phyloP scores from a whole-genome alignment of 805 yeast species.

The Metschnikowia kofuensis region DNA sequence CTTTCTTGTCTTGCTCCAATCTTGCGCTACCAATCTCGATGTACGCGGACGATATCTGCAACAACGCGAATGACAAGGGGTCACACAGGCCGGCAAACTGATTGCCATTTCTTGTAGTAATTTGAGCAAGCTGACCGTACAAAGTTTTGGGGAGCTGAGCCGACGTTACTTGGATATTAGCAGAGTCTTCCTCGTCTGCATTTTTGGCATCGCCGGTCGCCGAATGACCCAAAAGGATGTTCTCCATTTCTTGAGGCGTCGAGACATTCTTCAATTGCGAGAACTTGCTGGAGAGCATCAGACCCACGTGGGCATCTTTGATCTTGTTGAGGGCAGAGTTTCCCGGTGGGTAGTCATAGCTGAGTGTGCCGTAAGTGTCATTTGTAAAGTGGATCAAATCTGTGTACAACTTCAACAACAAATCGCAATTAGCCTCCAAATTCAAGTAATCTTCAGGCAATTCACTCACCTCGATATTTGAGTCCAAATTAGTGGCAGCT shows the following conservation, averaged over 20 bases:
- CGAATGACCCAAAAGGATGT: constrained; percentile 41
- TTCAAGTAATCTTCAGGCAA: constrained; percentile 70
- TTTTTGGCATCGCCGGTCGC: constrained; percentile 7
- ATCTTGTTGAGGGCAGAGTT: constrained; percentile 47
- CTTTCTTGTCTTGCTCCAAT: constrained; percentile 63
- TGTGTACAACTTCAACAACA: constrained; percentile 57
- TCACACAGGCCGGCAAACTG: constrained; percentile 43
- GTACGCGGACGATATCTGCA: constrained; percentile 54
- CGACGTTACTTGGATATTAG: constrained; percentile 30
- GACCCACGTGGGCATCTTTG: constrained; percentile 64
- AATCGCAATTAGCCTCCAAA: constrained; percentile 66
- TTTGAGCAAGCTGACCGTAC: constrained; percentile 63
- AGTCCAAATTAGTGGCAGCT: constrained; percentile 26
- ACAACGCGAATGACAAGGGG: constrained; percentile 52
- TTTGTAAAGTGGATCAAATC: constrained; percentile 41
- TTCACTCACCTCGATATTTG: constrained; percentile 62
- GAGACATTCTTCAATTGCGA: constrained; percentile 61
- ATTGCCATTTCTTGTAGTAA: constrained; percentile 48
- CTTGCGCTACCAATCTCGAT: constrained; percentile 65
- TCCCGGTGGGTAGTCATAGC: constrained; percentile 80
- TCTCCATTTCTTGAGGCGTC: constrained; percentile 65
- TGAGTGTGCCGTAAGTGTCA: constrained; percentile 66
- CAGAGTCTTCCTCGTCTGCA: constrained; percentile 16
- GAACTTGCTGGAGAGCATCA: constrained; percentile 53
- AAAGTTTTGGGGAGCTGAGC: constrained; percentile 62